phyloP scores from a whole-genome alignment of 345 rosid species.

The Trapa incisa region DNA sequence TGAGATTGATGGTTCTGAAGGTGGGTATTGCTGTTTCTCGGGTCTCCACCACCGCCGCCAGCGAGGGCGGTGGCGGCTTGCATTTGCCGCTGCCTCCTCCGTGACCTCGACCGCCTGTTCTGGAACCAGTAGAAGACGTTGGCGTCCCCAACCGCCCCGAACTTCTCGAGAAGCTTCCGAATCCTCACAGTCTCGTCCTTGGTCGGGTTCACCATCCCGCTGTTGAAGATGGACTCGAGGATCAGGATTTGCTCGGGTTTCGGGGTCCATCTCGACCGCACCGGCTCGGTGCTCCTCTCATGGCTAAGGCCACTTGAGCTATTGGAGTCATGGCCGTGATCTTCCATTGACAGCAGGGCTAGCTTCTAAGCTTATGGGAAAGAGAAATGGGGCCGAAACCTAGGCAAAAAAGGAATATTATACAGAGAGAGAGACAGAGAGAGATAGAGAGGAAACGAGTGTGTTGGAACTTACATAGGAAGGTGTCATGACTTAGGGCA shows the following conservation, averaged over 20 bases:
- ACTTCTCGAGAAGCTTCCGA: conserved; percentile 77
- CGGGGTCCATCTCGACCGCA: conserved; percentile 94
- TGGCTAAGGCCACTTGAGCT: conserved; percentile 21
- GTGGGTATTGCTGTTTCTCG: neutral
- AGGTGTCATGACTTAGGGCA: conserved; percentile 19
- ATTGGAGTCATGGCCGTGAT: conserved; percentile 39
- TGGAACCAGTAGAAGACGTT: conserved; percentile 99
- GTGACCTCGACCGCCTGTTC: conserved; percentile 88
- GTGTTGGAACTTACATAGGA: conserved; percentile 6
- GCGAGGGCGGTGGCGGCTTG: conserved; percentile 47
- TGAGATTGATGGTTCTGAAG: neutral
- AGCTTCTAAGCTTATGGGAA: neutral
- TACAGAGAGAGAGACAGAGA: neutral
- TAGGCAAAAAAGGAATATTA: conserved; percentile 18
- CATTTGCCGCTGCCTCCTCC: conserved; percentile 91
- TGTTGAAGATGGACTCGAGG: conserved; percentile 93
- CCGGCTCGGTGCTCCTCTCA: conserved; percentile 43
- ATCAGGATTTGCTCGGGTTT: conserved; percentile 96
- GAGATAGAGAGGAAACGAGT: neutral
- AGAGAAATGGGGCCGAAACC: conserved; percentile 21
- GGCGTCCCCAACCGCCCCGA: conserved; percentile 86
- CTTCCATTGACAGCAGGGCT: conserved; percentile 39
- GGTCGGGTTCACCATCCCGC: conserved; percentile 97
- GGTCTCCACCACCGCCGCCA: conserved; percentile 1
- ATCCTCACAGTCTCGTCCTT: conserved; percentile 90